Conservation (phyloP, 352 stramenopile genomes). For the Phytophthora pini region DNA sequence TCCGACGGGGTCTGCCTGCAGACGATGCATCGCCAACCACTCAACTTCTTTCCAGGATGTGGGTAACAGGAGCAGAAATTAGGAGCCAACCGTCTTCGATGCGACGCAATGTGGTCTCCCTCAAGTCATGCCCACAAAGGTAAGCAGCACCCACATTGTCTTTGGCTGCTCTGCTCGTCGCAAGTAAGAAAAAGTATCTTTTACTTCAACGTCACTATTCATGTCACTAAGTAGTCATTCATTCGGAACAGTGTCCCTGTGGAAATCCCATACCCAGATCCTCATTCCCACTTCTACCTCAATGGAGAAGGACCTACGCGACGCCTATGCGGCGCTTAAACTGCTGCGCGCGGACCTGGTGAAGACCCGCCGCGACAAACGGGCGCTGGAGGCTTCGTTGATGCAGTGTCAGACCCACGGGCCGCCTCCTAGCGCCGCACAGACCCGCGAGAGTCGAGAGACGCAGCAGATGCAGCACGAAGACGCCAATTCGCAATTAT, state of each 20-base stretch:
- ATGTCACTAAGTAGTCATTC: constrained; percentile 1
- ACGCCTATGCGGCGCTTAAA: constrained; percentile 54
- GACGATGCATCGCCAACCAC: too few relatives aligned
- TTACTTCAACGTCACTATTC: not conserved
- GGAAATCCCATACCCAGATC: not conserved
- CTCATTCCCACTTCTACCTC: constrained; percentile 18
- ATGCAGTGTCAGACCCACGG: constrained; percentile 24
- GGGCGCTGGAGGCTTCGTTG: constrained; percentile 33
- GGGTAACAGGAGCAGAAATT: too few relatives aligned
- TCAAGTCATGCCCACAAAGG: too few relatives aligned
- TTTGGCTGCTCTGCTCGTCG: not conserved
- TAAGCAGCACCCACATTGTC: not conserved
- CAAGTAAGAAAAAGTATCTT: not conserved
- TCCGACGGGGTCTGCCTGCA: too few relatives aligned
- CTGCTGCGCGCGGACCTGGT: constrained; percentile 53
- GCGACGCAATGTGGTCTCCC: too few relatives aligned
- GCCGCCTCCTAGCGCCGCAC: constrained; percentile 16
- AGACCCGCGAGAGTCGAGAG: constrained; percentile 28
- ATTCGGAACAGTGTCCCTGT: too few relatives aligned
- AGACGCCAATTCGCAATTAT: constrained; percentile 28
- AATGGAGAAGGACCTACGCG: constrained; percentile 63
- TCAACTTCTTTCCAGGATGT: too few relatives aligned
- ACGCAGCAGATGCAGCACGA: constrained; percentile 42
- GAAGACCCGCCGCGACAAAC: constrained; percentile 44
- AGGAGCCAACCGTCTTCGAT: too few relatives aligned